A percentile compares a stretch with the other conserved stretches of the same genome.
Evolutionary conservation across 148 eudicot species (phyloP).

Genomic region (Heliamphora exappendiculata): DNA sequence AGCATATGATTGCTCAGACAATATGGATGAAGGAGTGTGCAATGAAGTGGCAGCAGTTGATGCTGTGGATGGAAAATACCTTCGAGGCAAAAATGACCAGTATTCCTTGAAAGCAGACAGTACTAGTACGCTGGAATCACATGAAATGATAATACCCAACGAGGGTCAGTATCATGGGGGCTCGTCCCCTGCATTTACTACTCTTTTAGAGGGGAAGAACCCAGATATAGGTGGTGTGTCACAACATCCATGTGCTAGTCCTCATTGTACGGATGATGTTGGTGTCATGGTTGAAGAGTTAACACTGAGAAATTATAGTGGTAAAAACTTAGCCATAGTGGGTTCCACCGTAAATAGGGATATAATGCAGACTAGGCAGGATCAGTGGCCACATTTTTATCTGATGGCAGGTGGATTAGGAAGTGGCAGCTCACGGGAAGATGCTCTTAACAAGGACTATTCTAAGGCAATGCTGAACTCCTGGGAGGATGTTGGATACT

Average conservation of each 20-base stretch:
- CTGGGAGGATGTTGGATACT: conserved; percentile 26
- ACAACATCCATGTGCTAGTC: conserved; percentile 34
- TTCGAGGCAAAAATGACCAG: conserved; percentile 43
- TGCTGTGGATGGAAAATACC: conserved; percentile 26
- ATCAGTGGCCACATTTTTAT: conserved; percentile 39
- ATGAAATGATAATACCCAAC: conserved; percentile 32
- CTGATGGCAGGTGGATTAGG: too few relatives aligned
- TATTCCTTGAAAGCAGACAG: too few relatives aligned
- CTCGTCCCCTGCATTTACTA: conserved; percentile 38
- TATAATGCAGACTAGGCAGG: conserved; percentile 25
- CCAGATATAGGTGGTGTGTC: conserved; percentile 26
- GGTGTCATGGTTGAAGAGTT: conserved; percentile 66
- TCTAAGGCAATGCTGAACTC: conserved; percentile 21
- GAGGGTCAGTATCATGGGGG: conserved; percentile 35
- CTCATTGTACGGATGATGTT: conserved; percentile 29
- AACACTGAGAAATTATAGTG: conserved; percentile 35
- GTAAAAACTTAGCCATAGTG: conserved; percentile 24
- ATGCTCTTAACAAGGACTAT: conserved; percentile 23
- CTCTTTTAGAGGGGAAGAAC: conserved; percentile 36
- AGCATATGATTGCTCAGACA: conserved; percentile 10
- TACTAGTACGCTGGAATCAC: conserved; percentile 30
- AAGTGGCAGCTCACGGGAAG: conserved; percentile 24
- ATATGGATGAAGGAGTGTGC: conserved; percentile 50
- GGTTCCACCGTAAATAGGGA: conserved; percentile 40
- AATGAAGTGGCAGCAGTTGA: conserved; percentile 35